Evolutionary conservation across 202 grass and related monocot species (phyloP).

Genomic region (Schoenoplectus triqueter): DNA sequence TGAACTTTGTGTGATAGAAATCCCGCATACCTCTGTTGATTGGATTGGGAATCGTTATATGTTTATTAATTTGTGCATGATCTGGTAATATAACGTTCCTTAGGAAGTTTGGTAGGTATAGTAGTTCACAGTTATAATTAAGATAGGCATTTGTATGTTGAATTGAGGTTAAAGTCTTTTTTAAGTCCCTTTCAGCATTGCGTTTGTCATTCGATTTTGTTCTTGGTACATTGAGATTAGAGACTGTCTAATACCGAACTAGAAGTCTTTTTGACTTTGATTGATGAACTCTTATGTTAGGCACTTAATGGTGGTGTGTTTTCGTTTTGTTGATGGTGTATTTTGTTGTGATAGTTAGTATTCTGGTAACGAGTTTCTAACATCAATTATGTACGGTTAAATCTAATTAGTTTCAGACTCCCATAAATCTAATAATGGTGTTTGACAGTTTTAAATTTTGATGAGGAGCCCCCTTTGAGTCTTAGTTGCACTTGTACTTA

Average conservation of each 20-base stretch:
- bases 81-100: neutral
- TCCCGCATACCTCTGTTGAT: neutral
- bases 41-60: neutral
- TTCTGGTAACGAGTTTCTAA: neutral
- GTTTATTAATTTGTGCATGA: neutral
- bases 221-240: neutral
- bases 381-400: neutral
- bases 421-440: neutral
- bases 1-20: neutral
- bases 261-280: neutral
- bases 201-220: neutral
- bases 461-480: neutral
- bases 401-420: neutral
- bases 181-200: neutral
- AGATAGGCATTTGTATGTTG: neutral
- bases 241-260: no score
- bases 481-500: neutral
- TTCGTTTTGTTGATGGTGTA: neutral
- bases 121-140: neutral
- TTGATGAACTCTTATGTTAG: neutral
- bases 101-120: neutral
- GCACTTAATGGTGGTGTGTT: neutral
- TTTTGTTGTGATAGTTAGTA: neutral
- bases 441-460: neutral
- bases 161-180: neutral